Percentiles rank a stretch among this genome's conserved stretches.
phyloP scores from a whole-genome alignment of 1,139 yeast species.

The Pichia sp. region DNA sequence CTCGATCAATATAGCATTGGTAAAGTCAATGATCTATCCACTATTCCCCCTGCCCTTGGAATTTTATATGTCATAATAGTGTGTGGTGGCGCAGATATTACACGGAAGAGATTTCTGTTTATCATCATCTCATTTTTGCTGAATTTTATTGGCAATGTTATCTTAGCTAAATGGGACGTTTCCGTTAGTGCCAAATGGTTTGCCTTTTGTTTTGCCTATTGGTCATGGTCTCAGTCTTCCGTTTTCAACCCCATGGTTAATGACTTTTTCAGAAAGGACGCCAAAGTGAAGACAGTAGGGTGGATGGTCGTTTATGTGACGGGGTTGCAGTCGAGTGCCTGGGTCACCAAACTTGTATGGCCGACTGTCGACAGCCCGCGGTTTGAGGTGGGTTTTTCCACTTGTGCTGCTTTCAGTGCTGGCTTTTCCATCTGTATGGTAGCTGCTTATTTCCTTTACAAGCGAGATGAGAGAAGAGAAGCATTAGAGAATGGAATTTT shows the following conservation, averaged over 20 bases:
- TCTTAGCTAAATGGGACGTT: conserved; percentile 42
- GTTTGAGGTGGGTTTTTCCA: conserved; percentile 40
- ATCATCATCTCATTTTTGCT: conserved; percentile 36
- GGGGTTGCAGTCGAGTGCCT: conserved; percentile 36
- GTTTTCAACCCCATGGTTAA: conserved; percentile 41
- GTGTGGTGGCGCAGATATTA: conserved; percentile 44
- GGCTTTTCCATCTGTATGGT: conserved; percentile 21
- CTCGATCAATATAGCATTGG: conserved; percentile 33
- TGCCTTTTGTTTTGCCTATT: conserved; percentile 40
- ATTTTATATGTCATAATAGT: conserved; percentile 38
- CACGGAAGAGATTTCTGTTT: conserved; percentile 39
- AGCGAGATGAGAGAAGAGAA: conserved; percentile 44
- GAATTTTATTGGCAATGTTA: conserved; percentile 31
- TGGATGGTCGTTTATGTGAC: conserved; percentile 39
- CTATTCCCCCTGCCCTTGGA: conserved; percentile 48
- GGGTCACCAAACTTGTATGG: conserved; percentile 42
- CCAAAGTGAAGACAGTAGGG: conserved; percentile 37
- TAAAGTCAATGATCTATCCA: conserved; percentile 34
- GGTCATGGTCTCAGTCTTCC: conserved; percentile 39
- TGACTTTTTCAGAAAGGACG: conserved; percentile 40
- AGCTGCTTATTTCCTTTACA: conserved; percentile 49
- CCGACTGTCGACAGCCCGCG: conserved; percentile 47
- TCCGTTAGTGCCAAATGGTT: conserved; percentile 43
- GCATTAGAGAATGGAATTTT: conserved; percentile 49
- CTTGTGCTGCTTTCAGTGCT: conserved; percentile 25